phyloP scores from a whole-genome alignment of 257 asterid genomes.

The Penstemon davidsonii region DNA sequence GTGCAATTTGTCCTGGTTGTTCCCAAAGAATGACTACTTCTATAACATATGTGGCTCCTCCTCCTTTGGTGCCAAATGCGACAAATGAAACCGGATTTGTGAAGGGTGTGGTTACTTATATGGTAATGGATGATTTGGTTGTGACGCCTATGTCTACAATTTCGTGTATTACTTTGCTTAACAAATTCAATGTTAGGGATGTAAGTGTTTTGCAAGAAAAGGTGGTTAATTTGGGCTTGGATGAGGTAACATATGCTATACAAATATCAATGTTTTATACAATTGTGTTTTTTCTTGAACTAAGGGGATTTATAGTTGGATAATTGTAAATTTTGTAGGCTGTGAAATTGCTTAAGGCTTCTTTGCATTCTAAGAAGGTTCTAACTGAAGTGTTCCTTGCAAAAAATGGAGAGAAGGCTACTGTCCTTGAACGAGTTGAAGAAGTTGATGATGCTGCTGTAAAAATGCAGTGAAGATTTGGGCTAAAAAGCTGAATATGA shows the following conservation, averaged over 20 bases:
- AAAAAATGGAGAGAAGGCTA: no score
- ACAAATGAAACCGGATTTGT: constrained; percentile 30
- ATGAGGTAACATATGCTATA: constrained; percentile 21
- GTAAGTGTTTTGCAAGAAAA: constrained; percentile 34
- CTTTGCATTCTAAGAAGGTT: no score
- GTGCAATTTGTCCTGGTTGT: constrained; percentile 22
- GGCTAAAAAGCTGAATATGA: no score
- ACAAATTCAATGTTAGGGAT: constrained; percentile 26
- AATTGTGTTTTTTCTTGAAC: no score
- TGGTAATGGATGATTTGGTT: constrained; percentile 41
- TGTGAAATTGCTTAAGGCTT: no score
- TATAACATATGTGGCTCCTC: constrained; percentile 14
- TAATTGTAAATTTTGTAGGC: no score
- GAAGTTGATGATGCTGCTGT: no score
- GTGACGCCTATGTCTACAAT: constrained; percentile 34
- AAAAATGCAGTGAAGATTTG: no score
- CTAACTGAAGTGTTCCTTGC: no score
- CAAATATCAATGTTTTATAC: no score
- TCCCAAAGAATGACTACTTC: fast-evolving
- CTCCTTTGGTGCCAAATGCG: not conserved
- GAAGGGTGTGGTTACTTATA: constrained; percentile 34
- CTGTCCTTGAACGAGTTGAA: no score
- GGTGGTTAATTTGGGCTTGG: constrained; percentile 30
- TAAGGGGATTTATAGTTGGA: no score
- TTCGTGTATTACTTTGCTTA: constrained; percentile 33